Conservation (phyloP, 139 green algal species). For the Coelastrella sp. region DNA sequence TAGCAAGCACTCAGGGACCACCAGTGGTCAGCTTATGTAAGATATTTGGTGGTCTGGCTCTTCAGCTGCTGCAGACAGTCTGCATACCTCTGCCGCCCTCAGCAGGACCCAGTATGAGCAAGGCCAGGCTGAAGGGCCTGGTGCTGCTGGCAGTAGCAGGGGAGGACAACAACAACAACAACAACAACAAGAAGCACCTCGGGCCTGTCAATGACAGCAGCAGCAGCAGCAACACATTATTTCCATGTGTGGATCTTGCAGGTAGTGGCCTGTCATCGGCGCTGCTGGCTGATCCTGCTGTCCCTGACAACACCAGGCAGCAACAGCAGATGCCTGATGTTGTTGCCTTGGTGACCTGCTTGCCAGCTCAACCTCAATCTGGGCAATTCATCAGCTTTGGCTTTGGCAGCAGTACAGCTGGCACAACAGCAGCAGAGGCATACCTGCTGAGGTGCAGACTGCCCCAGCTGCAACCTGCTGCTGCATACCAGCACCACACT, state of each 20-base stretch:
- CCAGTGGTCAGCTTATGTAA: constrained; percentile 2
- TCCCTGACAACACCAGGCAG: background rate
- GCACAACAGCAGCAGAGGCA: background rate
- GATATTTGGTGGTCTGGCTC: background rate
- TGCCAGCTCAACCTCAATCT: background rate
- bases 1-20: constrained; percentile 28
- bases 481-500: background rate
- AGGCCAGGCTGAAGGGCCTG: constrained; percentile 3
- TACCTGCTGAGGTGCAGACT: constrained; percentile 19
- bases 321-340: background rate
- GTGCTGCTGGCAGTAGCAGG: background rate
- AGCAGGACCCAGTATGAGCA: background rate
- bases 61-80: constrained; percentile 10
- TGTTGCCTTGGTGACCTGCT: background rate
- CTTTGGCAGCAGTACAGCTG: background rate
- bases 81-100: constrained; percentile 2
- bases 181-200: background rate
- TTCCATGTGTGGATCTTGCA: background rate
- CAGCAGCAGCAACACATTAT: background rate
- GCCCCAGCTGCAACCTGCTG: background rate
- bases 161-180: background rate
- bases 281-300: background rate
- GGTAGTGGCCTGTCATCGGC: background rate
- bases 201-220: background rate
- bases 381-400: constrained; percentile 11